Percentiles rank a stretch among this genome's conserved stretches.
phyloP scores from a whole-genome alignment of 1,284 basidiomycete species.

The Pseudomicrostroma phylloplanum region DNA sequence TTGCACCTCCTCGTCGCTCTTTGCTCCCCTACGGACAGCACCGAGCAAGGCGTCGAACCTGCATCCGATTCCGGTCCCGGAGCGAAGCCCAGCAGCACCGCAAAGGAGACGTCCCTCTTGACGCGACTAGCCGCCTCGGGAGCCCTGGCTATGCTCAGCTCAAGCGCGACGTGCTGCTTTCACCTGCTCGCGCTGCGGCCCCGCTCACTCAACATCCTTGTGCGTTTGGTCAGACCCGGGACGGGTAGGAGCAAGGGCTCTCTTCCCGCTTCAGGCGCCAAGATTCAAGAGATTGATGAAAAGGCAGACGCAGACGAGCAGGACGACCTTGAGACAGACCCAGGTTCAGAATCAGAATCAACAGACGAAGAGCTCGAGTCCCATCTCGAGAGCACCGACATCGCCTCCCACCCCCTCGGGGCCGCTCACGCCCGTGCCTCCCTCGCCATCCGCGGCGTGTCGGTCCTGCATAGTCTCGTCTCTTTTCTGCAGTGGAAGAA shows the following conservation, averaged over 20 bases:
- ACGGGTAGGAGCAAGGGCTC: neutral
- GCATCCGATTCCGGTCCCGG: too few relatives aligned
- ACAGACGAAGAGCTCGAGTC: slow-evolving; percentile 8
- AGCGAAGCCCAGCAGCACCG: neutral
- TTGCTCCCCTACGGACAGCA: neutral
- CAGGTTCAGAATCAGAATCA: neutral
- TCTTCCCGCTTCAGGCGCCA: neutral
- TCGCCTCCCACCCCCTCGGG: neutral
- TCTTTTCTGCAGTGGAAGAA: too few relatives aligned
- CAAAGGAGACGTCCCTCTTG: slow-evolving; percentile 3
- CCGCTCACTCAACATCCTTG: slow-evolving; percentile 6
- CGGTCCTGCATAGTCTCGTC: neutral
- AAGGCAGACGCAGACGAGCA: neutral
- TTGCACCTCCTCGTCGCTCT: slow-evolving; percentile 11
- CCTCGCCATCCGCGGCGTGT: slow-evolving; percentile 12
- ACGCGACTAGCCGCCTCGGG: neutral
- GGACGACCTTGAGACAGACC: too few relatives aligned
- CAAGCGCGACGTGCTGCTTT: slow-evolving; percentile 4
- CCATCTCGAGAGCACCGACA: slow-evolving; percentile 3
- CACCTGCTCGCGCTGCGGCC: slow-evolving; percentile 2
- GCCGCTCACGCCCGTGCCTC: neutral
- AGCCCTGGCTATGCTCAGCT: neutral
- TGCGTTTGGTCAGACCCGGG: slow-evolving; percentile 3
- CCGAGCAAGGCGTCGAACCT: neutral
- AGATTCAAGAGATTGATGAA: neutral